Conservation (phyloP, 2,329 filamentous ascomycete genomes). For the Fusarium circinatum region DNA sequence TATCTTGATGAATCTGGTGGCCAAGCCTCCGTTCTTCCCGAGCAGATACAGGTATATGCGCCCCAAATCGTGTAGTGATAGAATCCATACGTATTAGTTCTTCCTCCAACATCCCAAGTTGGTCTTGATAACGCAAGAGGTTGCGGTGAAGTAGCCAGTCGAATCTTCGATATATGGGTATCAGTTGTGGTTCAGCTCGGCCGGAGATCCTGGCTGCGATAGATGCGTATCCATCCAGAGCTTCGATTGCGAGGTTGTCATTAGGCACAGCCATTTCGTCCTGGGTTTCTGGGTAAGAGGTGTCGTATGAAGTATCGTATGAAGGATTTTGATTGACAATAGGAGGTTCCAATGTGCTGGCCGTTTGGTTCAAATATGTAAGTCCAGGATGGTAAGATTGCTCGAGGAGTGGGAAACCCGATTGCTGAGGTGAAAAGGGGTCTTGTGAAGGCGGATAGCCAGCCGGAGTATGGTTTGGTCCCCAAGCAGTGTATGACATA, state of each 20-base stretch:
- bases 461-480: constrained; percentile 12
- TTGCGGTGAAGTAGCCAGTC: constrained; percentile 84
- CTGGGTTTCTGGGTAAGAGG: constrained; percentile 3
- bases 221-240: constrained; percentile 69
- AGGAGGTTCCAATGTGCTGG: neutral
- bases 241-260: constrained; percentile 52
- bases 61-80: constrained; percentile 59
- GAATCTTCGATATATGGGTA: constrained; percentile 84
- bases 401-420: neutral
- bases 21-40: constrained; percentile 14
- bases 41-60: constrained; percentile 14
- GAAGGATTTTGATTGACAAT: neutral
- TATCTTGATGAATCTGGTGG: neutral
- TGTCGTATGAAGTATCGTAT: constrained; percentile 12
- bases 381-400: constrained; percentile 18
- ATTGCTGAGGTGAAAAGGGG: constrained; percentile 12
- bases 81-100: constrained; percentile 76
- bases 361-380: constrained; percentile 8
- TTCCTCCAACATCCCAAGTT: constrained; percentile 83
- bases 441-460: constrained; percentile 29
- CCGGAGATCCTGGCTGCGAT: constrained; percentile 64
- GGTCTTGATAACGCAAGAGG: constrained; percentile 85
- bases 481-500: constrained; percentile 17
- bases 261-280: constrained; percentile 20
- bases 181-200: constrained; percentile 45